Evolutionary conservation across 306 rosid species (phyloP), one percentile per base, ranked within the genome.

Genomic region (Oemleria cerasiformis): DNA sequence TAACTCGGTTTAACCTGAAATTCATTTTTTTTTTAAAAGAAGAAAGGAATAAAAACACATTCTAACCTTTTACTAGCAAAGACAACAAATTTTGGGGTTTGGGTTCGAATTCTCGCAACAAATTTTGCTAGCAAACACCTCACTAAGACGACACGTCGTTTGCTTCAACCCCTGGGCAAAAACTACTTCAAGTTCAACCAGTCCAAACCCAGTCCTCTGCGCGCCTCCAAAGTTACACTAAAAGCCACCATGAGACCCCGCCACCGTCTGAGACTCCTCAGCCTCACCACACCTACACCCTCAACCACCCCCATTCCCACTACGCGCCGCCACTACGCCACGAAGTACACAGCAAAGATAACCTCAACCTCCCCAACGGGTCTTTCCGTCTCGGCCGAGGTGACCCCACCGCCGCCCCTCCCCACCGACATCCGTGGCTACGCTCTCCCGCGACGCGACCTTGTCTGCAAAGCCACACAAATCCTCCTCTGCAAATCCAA

Each of bases 291-390:
- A 4, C 58, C 59, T 19, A 42, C 55, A 17, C 44, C 48, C 5
- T 30, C 41, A 9, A 8, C 64, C 64, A 38, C 60, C 60, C 9
- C 42, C 45, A 19, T 39, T 17, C 11, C 21, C 21, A 0, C 67
- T 58, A 45, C 39, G 1, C 73, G 74, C 61, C 91, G 97, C 70
- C 83, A 80, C 70, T 91, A 75, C 21, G 89, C 84, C 78, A 94
- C 97, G 0, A 89, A 84, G 70, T 94, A 91, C 85, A 94, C 96
- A 0, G 98, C 98, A 19, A 94, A 86, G 63, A 80, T 94, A 49
- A 89, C 86, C 59, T 87, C 96, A 21, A 56, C 87, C 19, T 86
- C 95, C 51, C 75, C 91, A 3, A 85, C 85, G 0, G 97, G 98
- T 0, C 87, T 87, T n/a, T 86, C 90, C 30, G 75, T 94, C 11